phyloP scores from a whole-genome alignment of 1,284 basidiomycete genomes.

The Ceratobasidium sp. region DNA sequence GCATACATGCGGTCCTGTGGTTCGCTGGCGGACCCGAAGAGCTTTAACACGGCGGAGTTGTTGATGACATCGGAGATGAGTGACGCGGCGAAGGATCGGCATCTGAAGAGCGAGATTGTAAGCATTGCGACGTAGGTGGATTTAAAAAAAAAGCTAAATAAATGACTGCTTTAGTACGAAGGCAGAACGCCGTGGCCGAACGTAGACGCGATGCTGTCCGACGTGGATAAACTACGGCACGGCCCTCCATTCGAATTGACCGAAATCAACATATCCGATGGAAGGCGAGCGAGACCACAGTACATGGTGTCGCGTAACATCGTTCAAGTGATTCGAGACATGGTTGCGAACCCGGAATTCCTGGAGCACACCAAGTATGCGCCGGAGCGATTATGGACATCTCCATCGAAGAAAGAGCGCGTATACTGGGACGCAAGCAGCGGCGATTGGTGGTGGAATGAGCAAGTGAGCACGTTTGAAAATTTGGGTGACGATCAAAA shows the following conservation, averaged over 20 bases:
- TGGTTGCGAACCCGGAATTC: neutral
- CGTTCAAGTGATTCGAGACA: neutral
- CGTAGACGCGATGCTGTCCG: neutral
- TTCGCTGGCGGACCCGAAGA: neutral
- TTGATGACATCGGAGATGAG: neutral
- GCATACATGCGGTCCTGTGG: neutral
- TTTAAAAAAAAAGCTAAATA: neutral
- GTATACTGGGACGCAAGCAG: neutral
- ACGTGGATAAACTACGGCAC: constrained; percentile 7
- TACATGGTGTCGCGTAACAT: constrained; percentile 16
- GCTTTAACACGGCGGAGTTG: constrained; percentile 3
- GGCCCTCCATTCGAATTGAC: neutral
- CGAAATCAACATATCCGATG: constrained; percentile 5
- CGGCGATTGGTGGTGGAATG: constrained; percentile 12
- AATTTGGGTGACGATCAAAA: neutral
- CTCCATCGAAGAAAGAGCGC: neutral
- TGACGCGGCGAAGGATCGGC: constrained; percentile 1
- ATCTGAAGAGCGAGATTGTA: neutral
- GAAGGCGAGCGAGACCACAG: neutral
- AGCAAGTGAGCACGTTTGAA: neutral
- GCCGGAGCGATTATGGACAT: neutral
- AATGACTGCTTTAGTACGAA: neutral
- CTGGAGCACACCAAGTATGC: constrained; percentile 1
- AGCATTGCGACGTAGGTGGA: neutral
- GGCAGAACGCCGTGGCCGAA: neutral